Evolutionary conservation across 371 early-diverging fungal genomes (phyloP).

Genomic region (Nematocida sp.): DNA sequence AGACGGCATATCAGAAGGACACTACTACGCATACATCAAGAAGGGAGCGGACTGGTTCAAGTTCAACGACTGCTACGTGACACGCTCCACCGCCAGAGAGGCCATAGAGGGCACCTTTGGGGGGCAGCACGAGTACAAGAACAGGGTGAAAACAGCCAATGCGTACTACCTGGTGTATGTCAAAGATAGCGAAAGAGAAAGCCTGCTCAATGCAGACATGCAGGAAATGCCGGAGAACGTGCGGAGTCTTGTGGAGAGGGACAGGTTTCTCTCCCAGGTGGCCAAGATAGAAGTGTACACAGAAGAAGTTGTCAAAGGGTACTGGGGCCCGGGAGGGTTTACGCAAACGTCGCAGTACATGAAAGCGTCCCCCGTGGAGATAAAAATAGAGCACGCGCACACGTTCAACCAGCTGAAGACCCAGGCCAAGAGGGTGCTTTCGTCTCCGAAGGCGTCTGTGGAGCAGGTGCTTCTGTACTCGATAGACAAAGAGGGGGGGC

Average conservation of each 20-base stretch:
- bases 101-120: slow-evolving; percentile 79
- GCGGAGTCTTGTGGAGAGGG: slow-evolving; percentile 12
- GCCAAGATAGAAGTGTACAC: slow-evolving; percentile 13
- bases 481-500: neutral
- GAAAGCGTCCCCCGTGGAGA: neutral
- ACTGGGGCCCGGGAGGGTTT: slow-evolving; percentile 33
- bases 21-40: slow-evolving; percentile 80
- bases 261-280: neutral
- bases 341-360: neutral
- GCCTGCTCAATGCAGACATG: slow-evolving; percentile 3
- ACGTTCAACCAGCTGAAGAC: slow-evolving; percentile 4
- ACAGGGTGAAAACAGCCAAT: slow-evolving; percentile 50
- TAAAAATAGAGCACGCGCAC: slow-evolving; percentile 22
- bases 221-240: slow-evolving; percentile 23
- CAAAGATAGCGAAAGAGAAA: slow-evolving; percentile 18
- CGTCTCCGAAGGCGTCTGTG: neutral
- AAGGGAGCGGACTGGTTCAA: slow-evolving; percentile 72
- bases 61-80: slow-evolving; percentile 92
- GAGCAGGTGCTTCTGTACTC: neutral
- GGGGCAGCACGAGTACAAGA: slow-evolving; percentile 58
- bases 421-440: slow-evolving; percentile 17
- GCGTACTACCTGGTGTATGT: slow-evolving; percentile 64
- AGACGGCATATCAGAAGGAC: slow-evolving; percentile 78
- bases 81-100: slow-evolving; percentile 73
- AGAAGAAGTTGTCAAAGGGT: slow-evolving; percentile 10